Evolutionary conservation across 2,329 filamentous ascomycete genomes (phyloP).

Genomic region (Fusarium poae): DNA sequence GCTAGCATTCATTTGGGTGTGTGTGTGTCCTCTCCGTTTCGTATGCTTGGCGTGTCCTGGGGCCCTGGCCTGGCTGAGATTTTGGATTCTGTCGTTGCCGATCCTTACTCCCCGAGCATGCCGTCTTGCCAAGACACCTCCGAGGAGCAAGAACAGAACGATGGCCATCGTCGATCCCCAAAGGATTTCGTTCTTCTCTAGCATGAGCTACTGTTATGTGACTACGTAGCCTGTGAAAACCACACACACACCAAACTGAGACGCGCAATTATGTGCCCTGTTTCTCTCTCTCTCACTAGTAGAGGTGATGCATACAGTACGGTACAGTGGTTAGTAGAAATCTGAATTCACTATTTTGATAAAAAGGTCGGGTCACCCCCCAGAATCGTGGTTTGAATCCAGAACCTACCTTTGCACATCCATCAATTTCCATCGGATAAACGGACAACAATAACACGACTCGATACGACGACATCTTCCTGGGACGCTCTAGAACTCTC

Average conservation of each 20-base stretch:
- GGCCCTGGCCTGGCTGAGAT: slow-evolving; percentile 4
- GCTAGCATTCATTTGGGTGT: neutral
- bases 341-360: slow-evolving; percentile 19
- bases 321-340: neutral
- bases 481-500: slow-evolving; percentile 23
- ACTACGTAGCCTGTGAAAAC: slow-evolving; percentile 24
- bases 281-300: slow-evolving; percentile 3
- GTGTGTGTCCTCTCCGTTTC: slow-evolving; percentile 25
- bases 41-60: slow-evolving; percentile 25
- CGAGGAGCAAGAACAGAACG: neutral
- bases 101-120: slow-evolving; percentile 32
- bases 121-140: slow-evolving; percentile 34
- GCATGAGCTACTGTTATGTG: slow-evolving; percentile 17
- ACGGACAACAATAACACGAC: neutral
- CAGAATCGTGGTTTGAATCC: neutral
- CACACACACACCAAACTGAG: slow-evolving; percentile 16
- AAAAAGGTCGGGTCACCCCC: slow-evolving; percentile 26
- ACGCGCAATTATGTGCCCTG: slow-evolving; percentile 25
- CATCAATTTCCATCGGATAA: slow-evolving; percentile 2
- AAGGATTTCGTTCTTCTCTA: neutral
- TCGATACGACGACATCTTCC: slow-evolving; percentile 8
- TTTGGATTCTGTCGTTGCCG: slow-evolving; percentile 20
- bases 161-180: slow-evolving; percentile 33
- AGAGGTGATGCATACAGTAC: neutral
- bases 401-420: slow-evolving; percentile 20